phyloP scores from a whole-genome alignment of 768 basidiomycete genomes.

The Amanita molliuscula region DNA sequence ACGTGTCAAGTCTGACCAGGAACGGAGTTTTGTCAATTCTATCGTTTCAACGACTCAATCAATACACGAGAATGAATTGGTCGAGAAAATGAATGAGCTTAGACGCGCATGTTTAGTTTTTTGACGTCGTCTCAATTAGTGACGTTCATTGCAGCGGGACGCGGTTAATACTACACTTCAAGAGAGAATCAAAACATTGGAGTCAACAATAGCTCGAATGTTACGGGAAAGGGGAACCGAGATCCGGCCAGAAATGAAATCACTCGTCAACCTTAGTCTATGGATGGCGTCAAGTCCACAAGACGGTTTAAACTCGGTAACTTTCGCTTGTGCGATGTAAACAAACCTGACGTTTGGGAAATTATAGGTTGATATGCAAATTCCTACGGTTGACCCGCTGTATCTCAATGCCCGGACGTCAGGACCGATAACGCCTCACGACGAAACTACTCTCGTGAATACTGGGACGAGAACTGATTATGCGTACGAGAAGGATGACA shows the following conservation, averaged over 20 bases:
- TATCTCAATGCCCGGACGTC: background rate
- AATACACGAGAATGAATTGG: slow-evolving; percentile 40
- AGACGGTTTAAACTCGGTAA: slow-evolving; percentile 8
- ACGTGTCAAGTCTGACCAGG: slow-evolving; percentile 30
- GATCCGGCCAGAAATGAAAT: slow-evolving; percentile 14
- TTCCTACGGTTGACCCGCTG: slow-evolving; percentile 2
- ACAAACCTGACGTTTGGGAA: background rate
- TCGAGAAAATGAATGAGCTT: slow-evolving; percentile 47
- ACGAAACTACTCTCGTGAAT: background rate
- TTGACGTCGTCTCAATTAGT: slow-evolving; percentile 4
- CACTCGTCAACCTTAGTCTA: slow-evolving; percentile 29
- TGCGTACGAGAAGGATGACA: background rate
- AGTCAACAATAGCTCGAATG: slow-evolving; percentile 33
- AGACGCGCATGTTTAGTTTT: slow-evolving; percentile 28
- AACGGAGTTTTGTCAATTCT: slow-evolving; percentile 37
- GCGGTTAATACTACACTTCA: slow-evolving; percentile 33
- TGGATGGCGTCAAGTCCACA: slow-evolving; percentile 29
- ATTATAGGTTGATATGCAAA: slow-evolving; percentile 2
- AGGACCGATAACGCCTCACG: background rate
- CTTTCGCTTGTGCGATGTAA: background rate
- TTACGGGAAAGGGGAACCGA: slow-evolving; percentile 27
- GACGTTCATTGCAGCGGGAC: slow-evolving; percentile 29
- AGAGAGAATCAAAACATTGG: slow-evolving; percentile 32
- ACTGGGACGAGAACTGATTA: background rate
- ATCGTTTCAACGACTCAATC: slow-evolving; percentile 34